phyloP scores from a whole-genome alignment of 2,329 filamentous ascomycete genomes.

The Neofusicoccum sp. region DNA sequence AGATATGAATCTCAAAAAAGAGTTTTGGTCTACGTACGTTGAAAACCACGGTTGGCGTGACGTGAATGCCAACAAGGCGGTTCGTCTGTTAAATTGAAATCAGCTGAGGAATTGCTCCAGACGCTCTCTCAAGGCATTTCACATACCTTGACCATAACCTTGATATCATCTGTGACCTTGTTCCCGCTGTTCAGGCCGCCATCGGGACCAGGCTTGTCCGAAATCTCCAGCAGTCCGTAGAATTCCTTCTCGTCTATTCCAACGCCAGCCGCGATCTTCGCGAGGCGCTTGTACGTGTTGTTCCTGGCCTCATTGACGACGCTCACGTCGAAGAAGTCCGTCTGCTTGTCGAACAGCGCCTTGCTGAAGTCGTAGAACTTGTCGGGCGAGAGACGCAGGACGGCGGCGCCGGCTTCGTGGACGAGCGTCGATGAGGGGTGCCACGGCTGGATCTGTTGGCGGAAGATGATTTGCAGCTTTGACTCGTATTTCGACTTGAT shows the following conservation, averaged over 20 bases:
- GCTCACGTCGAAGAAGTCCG: constrained; percentile 77
- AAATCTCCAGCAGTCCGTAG: constrained; percentile 66
- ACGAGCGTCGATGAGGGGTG: constrained; percentile 71
- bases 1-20: not conserved
- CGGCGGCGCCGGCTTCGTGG: constrained; percentile 82
- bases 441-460: constrained; percentile 93
- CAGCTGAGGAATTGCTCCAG: not conserved
- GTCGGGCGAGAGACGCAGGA: constrained; percentile 65
- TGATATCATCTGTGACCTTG: constrained; percentile 78
- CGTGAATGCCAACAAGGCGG: constrained; percentile 77
- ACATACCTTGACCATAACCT: constrained; percentile 74
- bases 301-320: constrained; percentile 85
- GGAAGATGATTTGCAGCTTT: constrained; percentile 74
- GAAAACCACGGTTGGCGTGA: constrained; percentile 86
- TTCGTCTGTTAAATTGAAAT: constrained; percentile 35
- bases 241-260: constrained; percentile 71
- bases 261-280: constrained; percentile 67
- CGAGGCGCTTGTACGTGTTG: constrained; percentile 75
- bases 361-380: constrained; percentile 80
- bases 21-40: constrained; percentile 51
- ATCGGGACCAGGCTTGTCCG: constrained; percentile 64
- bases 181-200: constrained; percentile 77
- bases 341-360: constrained; percentile 67
- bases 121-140: not conserved
- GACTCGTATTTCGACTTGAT: constrained; percentile 61